Evolutionary conservation across 371 early-diverging fungal species (phyloP), one percentile per base, ranked within the genome.

Genomic region (Batkoa obscura): DNA sequence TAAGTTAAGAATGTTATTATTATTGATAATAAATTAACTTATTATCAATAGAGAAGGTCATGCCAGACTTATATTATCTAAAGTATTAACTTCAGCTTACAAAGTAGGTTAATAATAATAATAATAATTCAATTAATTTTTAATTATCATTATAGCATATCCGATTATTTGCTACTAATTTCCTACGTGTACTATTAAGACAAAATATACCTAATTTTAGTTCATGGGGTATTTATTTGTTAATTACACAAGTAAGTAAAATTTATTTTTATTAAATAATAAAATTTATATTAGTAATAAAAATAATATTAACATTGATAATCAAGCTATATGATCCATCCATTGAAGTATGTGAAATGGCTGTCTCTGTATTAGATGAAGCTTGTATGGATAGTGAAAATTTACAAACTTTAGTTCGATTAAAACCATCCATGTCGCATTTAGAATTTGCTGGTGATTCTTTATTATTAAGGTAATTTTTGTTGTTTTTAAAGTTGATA

Each of bases 61-160:
- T 65, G 79, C 86, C 0, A 75, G 88, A 0, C 76, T 86, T 9
- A 66, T 90, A 4, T 58, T 90, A 3, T 80, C 83, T 9, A 90
- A 90, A 59, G 72, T 88, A 33, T 79, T 89, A 79, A 84, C 87
- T 0, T 85, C 86, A 0, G 83, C 83, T 0, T 81, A 84, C 58
- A 81, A 81, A 61, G 75, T 72, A 49, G 43, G 39, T 41, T n/a
- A 35, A 13, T 37, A 12, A 5, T n/a, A 30, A 5, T n/a, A 30
- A 30, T 31, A 15, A 32, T 33, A 30, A 15, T 54, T 33, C 9
- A 72, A 61, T 23, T 23, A 23, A 23, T 23, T 23, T 23, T 23
- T 23, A 23, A 23, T 23, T 23, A 23, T 23, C 23, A 23, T 23
- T 23, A 23, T 23, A 23, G 23, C 79, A 80, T 9, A 77, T 86